phyloP scores from a whole-genome alignment of 1,284 basidiomycete genomes.

The Athelia psychrophila region DNA sequence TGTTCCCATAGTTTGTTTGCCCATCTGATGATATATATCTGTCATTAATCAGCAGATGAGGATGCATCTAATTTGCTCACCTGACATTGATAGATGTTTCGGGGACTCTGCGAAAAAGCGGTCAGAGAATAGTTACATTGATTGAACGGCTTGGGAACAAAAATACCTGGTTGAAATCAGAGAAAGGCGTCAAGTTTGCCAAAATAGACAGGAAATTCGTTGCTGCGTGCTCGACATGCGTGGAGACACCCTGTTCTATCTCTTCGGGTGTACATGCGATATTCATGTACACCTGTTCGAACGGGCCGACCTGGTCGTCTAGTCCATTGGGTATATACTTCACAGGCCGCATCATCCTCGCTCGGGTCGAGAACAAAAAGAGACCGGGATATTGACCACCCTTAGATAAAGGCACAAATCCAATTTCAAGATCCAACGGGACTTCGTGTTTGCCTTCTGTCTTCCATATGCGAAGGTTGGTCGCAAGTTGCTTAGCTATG shows the following conservation, averaged over 20 bases:
- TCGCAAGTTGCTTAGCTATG: conserved; percentile 80
- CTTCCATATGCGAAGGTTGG: conserved; percentile 90
- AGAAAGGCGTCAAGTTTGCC: conserved; percentile 81
- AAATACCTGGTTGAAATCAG: conserved; percentile 98
- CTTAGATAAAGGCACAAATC: conserved; percentile 85
- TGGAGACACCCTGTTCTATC: conserved; percentile 79
- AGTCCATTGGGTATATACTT: conserved; percentile 86
- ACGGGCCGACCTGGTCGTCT: conserved; percentile 91
- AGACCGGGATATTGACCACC: conserved; percentile 98
- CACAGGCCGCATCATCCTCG: conserved; percentile 98
- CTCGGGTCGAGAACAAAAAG: conserved; percentile 86
- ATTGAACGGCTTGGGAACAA: no score
- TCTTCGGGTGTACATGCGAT: conserved; percentile 92
- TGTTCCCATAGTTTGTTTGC: conserved; percentile 99
- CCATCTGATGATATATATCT: conserved; percentile 67
- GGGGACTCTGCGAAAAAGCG: conserved; percentile 55
- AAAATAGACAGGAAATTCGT: conserved; percentile 94
- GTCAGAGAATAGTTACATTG: no score
- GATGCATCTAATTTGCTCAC: conserved; percentile 32
- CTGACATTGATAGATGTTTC: conserved; percentile 89
- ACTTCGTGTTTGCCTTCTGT: conserved; percentile 84
- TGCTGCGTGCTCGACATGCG: conserved; percentile 92
- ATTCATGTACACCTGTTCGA: conserved; percentile 99
- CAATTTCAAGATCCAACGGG: conserved; percentile 95
- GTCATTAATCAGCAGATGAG: neutral